These are phyloP conservation scores for Blumeriella jaapii DNA, from an alignment of 2,329 filamentous ascomycete species.

Conservation along the genomic window DNA sequence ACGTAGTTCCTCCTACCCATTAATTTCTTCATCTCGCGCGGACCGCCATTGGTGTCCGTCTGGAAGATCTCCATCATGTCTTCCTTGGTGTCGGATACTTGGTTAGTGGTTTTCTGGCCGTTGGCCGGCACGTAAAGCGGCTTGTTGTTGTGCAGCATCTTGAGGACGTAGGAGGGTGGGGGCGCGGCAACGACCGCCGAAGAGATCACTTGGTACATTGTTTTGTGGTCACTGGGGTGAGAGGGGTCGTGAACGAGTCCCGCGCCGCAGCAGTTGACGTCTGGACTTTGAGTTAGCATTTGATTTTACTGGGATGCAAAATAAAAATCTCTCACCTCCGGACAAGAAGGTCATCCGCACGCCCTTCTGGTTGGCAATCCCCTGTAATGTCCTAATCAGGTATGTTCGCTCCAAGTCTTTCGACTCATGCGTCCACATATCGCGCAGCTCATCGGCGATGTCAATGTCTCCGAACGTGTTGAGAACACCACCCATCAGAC, in stretches of 20 bases:
- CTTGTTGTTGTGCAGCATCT: conserved; percentile 92
- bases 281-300: conserved; percentile 30
- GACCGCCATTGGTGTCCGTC: conserved; percentile 74
- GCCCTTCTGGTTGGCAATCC: conserved; percentile 89
- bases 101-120: conserved; percentile 64
- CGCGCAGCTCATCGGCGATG: conserved; percentile 83
- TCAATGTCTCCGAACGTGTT: conserved; percentile 96
- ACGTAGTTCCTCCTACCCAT: conserved; percentile 93
- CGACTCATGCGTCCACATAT: conserved; percentile 96
- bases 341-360: conserved; percentile 95
- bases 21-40: conserved; percentile 75
- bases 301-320: not conserved
- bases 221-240: conserved; percentile 89
- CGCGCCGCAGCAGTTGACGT: conserved; percentile 83
- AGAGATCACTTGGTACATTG: conserved; percentile 97
- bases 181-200: conserved; percentile 87
- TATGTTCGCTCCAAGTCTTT: conserved; percentile 98
- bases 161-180: conserved; percentile 73
- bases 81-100: conserved; percentile 86
- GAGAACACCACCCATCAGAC: conserved; percentile 88
- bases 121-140: conserved; percentile 84
- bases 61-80: conserved; percentile 99
- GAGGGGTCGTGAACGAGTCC: conserved; percentile 89
- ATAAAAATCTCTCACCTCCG: conserved; percentile 45
- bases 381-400: conserved; percentile 87